Evolutionary conservation across 2,329 filamentous ascomycete genomes (phyloP).

Genomic region (Fusarium xylarioides): DNA sequence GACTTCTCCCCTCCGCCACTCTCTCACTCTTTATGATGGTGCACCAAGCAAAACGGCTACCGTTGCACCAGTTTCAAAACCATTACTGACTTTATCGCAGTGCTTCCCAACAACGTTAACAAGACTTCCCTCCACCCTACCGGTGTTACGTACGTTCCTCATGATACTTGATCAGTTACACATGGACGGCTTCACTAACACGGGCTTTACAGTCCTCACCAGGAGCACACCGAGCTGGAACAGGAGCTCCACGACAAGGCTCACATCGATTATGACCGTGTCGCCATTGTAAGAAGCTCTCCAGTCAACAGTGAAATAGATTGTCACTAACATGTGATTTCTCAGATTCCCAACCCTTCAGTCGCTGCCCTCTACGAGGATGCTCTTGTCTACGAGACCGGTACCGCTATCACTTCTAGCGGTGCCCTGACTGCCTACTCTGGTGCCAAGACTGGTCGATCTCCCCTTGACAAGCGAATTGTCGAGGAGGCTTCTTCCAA

Average conservation of each 20-base stretch:
- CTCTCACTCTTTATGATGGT: neutral
- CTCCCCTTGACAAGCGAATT: conserved; percentile 96
- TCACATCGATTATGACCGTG: conserved; percentile 98
- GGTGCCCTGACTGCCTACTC: conserved; percentile 98
- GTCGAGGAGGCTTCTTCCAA: conserved; percentile 91
- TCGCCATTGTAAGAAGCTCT: conserved; percentile 83
- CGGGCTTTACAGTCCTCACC: conserved; percentile 69
- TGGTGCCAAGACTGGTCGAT: conserved; percentile 96
- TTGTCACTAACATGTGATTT: conserved; percentile 15
- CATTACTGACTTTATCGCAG: conserved; percentile 46
- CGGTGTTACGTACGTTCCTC: conserved; percentile 81
- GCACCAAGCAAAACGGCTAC: conserved; percentile 2
- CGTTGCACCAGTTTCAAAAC: conserved; percentile 12
- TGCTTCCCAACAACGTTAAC: conserved; percentile 75
- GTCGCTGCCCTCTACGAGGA: conserved; percentile 98
- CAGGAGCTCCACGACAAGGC: conserved; percentile 97
- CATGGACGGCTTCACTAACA: conserved; percentile 39
- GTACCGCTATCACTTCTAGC: conserved; percentile 94
- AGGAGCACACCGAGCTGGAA: conserved; percentile 94
- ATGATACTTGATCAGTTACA: conserved; percentile 18
- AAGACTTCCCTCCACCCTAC: conserved; percentile 90
- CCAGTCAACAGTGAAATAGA: neutral
- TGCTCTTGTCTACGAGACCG: conserved; percentile 95
- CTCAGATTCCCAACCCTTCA: conserved; percentile 84
- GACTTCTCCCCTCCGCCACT: neutral